These are phyloP conservation scores for Monilinia polystroma DNA, from an alignment of 2,329 filamentous ascomycete species.

Conservation along the genomic window DNA sequence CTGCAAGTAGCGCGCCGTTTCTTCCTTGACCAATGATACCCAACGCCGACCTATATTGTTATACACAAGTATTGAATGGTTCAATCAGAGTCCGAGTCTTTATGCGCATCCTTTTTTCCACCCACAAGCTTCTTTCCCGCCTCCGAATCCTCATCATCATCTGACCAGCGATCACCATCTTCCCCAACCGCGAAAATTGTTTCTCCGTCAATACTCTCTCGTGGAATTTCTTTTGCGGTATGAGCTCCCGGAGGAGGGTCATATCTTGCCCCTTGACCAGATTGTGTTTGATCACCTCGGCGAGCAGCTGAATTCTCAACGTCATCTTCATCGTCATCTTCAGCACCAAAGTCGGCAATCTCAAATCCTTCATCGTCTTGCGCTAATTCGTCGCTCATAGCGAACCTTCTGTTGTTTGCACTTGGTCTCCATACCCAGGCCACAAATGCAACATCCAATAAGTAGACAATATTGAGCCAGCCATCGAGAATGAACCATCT, in stretches of 20 bases:
- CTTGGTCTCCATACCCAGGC: constrained; percentile 97
- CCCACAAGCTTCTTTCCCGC: constrained; percentile 49
- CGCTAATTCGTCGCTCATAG: constrained; percentile 98
- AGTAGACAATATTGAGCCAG: constrained; percentile 95
- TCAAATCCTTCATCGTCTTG: constrained; percentile 99
- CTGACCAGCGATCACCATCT: constrained; percentile 76
- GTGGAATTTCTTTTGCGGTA: constrained; percentile 43
- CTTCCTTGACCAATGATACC: constrained; percentile 14
- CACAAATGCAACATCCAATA: constrained; percentile 88
- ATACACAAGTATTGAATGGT: constrained; percentile 24
- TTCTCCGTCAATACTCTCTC: constrained; percentile 76
- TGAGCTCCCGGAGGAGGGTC: constrained; percentile 38
- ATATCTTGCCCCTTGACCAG: constrained; percentile 39
- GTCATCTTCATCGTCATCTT: constrained; percentile 62
- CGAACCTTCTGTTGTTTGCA: constrained; percentile 93
- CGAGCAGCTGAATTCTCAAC: constrained; percentile 40
- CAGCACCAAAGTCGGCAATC: constrained; percentile 83
- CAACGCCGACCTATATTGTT: constrained; percentile 24
- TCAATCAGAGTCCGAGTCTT: constrained; percentile 14
- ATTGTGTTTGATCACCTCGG: constrained; percentile 50
- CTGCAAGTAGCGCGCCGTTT: constrained; percentile 12
- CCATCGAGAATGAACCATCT: constrained; percentile 97
- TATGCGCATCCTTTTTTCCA: constrained; percentile 23
- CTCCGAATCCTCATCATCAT: constrained; percentile 63
- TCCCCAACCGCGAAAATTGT: constrained; percentile 95